Evolutionary conservation across 2,329 filamentous ascomycete genomes (phyloP).

Genomic region (Chaetomium strumarium): DNA sequence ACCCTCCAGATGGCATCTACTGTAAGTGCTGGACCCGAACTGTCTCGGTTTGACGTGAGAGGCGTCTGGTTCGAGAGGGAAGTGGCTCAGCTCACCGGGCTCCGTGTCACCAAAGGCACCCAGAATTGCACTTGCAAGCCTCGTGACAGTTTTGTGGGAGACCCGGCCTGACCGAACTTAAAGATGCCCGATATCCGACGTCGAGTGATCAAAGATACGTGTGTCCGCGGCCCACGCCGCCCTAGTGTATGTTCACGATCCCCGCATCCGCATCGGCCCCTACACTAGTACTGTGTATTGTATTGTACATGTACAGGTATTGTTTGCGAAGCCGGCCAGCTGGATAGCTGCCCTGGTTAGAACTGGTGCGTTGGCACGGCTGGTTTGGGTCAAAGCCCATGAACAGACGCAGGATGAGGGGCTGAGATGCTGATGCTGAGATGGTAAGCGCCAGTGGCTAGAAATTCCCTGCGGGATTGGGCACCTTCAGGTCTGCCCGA

Average conservation of each 20-base stretch:
- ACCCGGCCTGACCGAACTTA: not conserved
- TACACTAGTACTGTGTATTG: not conserved
- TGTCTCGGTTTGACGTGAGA: no score
- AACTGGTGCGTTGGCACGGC: constrained; percentile 9
- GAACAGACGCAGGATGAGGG: constrained; percentile 3
- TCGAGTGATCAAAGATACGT: not conserved
- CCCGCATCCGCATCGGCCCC: not conserved
- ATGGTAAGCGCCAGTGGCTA: constrained; percentile 9
- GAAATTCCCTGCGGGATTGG: constrained; percentile 17
- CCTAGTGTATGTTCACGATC: not conserved
- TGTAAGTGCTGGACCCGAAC: no score
- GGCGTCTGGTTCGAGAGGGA: no score
- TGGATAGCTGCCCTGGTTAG: not conserved
- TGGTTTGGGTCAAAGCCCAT: not conserved
- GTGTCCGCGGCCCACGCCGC: not conserved
- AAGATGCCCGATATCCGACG: not conserved
- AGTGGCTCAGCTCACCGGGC: no score
- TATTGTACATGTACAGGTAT: no score
- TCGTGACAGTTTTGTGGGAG: no score
- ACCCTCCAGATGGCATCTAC: not conserved
- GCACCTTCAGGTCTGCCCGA: constrained; percentile 15
- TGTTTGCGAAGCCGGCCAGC: not conserved
- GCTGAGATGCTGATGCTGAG: not conserved
- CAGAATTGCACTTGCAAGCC: no score
- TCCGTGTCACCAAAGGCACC: no score